Percentiles rank a stretch among this genome's conserved stretches.
Conservation (phyloP, 139 green algal species). For the Chlorella sp. region DNA sequence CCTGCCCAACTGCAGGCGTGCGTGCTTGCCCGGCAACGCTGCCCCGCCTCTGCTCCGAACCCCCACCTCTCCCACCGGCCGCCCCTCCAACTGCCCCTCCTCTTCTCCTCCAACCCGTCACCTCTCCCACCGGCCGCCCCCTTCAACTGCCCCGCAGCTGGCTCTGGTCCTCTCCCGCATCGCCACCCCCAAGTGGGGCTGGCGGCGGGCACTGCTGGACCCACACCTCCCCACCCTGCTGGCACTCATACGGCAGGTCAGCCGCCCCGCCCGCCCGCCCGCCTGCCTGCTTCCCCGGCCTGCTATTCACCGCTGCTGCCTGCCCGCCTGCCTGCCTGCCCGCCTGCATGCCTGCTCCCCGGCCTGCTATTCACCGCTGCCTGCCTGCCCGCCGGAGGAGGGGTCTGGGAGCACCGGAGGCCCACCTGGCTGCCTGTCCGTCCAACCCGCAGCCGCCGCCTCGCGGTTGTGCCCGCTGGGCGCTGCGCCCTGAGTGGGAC, state of each 20-base stretch:
- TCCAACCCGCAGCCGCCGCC: no score
- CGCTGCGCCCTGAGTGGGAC: no score
- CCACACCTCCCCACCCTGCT: slow-evolving; percentile 6
- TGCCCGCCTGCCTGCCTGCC: not conserved
- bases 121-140: not conserved
- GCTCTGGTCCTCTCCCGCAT: not conserved
- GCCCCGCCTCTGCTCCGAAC: no score
- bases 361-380: no score
- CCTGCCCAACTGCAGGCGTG: no score
- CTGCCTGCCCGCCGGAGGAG: not conserved
- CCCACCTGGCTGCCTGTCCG: no score
- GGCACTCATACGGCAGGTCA: not conserved
- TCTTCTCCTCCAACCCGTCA: not conserved
- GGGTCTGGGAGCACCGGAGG: not conserved
- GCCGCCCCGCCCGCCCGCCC: not conserved
- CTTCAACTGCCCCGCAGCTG: not conserved
- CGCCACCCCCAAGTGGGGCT: not conserved
- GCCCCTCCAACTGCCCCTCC: no score
- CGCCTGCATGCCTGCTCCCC: no score
- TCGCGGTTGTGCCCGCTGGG: no score
- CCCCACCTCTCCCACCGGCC: no score
- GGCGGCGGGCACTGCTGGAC: slow-evolving; percentile 20
- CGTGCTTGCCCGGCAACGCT: no score
- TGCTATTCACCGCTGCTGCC: no score
- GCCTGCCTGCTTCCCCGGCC: not conserved